Conservation (phyloP, 106 monocot genomes). For the Triglochin maritima region DNA sequence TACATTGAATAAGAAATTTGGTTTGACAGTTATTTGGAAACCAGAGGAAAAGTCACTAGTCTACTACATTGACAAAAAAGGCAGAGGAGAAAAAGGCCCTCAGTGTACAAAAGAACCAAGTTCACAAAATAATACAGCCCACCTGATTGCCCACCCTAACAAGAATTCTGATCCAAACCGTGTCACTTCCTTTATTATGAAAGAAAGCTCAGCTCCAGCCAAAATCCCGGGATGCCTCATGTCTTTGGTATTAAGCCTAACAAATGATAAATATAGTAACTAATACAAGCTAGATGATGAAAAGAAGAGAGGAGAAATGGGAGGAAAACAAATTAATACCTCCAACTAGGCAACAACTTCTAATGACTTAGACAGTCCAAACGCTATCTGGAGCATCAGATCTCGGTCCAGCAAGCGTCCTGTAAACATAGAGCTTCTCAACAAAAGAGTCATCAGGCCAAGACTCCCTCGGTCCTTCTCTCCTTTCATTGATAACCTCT, state of each 20-base stretch:
- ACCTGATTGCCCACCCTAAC: background rate
- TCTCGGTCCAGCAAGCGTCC: slow-evolving; percentile 54
- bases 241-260: too few species aligned
- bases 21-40: too few species aligned
- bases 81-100: background rate
- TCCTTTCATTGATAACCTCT: slow-evolving; percentile 60
- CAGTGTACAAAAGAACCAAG: background rate
- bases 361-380: background rate
- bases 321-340: background rate
- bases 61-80: too few species aligned
- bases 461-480: slow-evolving; percentile 11
- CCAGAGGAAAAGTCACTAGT: too few species aligned
- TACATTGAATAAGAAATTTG: too few species aligned
- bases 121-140: background rate
- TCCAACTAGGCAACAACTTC: background rate
- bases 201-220: too few species aligned
- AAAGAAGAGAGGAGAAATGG: background rate
- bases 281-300: background rate
- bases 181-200: too few species aligned
- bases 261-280: background rate
- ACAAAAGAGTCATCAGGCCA: slow-evolving; percentile 30
- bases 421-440: slow-evolving; percentile 73
- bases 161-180: too few species aligned
- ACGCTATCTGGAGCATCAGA: slow-evolving; percentile 45
- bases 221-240: too few species aligned